phyloP scores from a whole-genome alignment of 2,329 filamentous ascomycete genomes.

The Thielaviopsis populi region DNA sequence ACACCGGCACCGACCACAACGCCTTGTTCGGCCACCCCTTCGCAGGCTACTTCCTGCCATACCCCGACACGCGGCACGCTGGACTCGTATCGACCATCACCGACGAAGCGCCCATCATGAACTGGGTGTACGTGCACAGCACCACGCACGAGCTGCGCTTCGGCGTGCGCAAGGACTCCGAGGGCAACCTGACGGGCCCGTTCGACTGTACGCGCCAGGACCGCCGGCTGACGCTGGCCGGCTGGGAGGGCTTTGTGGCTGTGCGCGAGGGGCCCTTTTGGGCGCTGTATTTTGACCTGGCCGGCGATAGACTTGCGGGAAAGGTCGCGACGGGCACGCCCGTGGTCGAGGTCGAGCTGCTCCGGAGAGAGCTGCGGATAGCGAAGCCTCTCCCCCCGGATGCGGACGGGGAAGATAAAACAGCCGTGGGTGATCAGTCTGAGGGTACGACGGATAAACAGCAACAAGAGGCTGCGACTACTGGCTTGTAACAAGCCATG shows the following conservation, averaged over 20 bases:
- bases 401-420: background rate
- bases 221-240: constrained; percentile 33
- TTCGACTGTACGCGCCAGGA: constrained; percentile 40
- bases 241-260: constrained; percentile 36
- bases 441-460: background rate
- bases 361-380: constrained; percentile 29
- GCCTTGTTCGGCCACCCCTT: constrained; percentile 34
- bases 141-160: constrained; percentile 33
- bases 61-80: constrained; percentile 35
- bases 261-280: constrained; percentile 31
- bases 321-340: constrained; percentile 34
- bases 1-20: constrained; percentile 25
- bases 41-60: constrained; percentile 42
- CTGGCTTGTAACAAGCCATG: background rate
- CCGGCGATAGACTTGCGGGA: constrained; percentile 30
- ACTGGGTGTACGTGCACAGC: constrained; percentile 36
- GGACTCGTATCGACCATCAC: constrained; percentile 35
- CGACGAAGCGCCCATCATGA: constrained; percentile 34
- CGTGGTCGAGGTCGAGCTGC: constrained; percentile 41
- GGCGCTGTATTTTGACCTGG: constrained; percentile 34
- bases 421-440: background rate
- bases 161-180: constrained; percentile 29
- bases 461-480: background rate
- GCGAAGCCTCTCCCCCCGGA: constrained; percentile 13
- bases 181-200: constrained; percentile 31